Conservation (phyloP, 306 rosid species). For the Ammopiptanthus mongolicus region DNA sequence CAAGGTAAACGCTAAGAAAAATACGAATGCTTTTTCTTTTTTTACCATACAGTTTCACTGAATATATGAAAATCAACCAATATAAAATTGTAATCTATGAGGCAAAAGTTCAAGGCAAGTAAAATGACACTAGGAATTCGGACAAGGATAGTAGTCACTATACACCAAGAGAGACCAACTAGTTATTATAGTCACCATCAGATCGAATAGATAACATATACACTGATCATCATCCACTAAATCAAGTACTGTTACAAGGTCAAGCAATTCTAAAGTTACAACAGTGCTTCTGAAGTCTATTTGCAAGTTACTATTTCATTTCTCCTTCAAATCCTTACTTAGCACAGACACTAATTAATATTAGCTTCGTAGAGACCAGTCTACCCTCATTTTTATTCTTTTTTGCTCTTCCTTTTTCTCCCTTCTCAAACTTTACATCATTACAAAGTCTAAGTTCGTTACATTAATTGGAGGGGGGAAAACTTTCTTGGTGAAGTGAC, state of each 20-base stretch:
- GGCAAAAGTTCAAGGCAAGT: neutral
- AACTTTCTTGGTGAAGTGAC: slow-evolving; percentile 46
- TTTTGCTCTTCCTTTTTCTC: neutral
- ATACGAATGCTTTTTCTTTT: neutral
- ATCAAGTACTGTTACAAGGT: neutral
- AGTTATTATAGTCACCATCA: neutral
- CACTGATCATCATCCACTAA: neutral
- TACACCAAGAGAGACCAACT: neutral
- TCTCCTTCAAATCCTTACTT: neutral
- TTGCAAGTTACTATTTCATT: neutral
- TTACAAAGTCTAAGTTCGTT: slow-evolving; percentile 18
- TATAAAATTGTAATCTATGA: neutral
- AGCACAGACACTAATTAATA: neutral
- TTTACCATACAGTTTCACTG: neutral
- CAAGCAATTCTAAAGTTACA: neutral
- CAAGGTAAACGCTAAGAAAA: neutral
- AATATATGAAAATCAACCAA: neutral
- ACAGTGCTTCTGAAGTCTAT: neutral
- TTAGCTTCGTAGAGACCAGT: neutral
- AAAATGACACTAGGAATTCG: neutral
- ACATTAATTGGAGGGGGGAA: slow-evolving; percentile 19
- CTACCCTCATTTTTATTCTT: neutral
- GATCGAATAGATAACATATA: neutral
- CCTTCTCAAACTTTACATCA: neutral
- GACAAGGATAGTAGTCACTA: neutral